Conservation (phyloP, 129 eudicot species). For the Centaurea solstitialis region DNA sequence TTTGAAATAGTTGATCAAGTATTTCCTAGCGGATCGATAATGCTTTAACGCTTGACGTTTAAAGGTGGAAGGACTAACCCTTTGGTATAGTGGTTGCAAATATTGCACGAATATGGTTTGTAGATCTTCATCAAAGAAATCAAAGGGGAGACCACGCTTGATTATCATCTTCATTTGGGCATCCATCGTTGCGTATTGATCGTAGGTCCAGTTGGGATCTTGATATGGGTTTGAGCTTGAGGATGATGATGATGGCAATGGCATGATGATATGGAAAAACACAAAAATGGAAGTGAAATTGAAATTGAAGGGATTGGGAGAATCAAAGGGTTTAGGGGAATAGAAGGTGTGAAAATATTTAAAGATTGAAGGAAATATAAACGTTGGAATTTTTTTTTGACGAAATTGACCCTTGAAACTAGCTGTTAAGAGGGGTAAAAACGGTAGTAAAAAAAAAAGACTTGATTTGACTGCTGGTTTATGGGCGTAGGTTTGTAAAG, state of each 20-base stretch:
- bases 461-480: no score
- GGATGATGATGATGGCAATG: not conserved
- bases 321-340: not conserved
- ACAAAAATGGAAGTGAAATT: no score
- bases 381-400: not conserved
- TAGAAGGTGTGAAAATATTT: no score
- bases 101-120: not conserved
- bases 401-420: not conserved
- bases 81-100: constrained; percentile 13
- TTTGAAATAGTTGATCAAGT: constrained; percentile 7
- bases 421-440: not conserved
- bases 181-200: not conserved
- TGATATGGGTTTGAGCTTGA: not conserved
- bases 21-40: not conserved
- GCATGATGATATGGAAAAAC: not conserved
- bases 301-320: not conserved
- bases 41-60: not conserved
- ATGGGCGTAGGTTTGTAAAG: no score
- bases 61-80: not conserved
- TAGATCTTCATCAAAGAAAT: not conserved
- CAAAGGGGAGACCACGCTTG: not conserved
- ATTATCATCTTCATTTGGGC: constrained; percentile 1
- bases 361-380: not conserved
- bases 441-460: no score
- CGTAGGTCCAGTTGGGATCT: not conserved